Percentiles rank a stretch among this genome's conserved stretches.
phyloP scores from a whole-genome alignment of 2,329 filamentous ascomycete genomes.

The Diaporthe aspalathi region DNA sequence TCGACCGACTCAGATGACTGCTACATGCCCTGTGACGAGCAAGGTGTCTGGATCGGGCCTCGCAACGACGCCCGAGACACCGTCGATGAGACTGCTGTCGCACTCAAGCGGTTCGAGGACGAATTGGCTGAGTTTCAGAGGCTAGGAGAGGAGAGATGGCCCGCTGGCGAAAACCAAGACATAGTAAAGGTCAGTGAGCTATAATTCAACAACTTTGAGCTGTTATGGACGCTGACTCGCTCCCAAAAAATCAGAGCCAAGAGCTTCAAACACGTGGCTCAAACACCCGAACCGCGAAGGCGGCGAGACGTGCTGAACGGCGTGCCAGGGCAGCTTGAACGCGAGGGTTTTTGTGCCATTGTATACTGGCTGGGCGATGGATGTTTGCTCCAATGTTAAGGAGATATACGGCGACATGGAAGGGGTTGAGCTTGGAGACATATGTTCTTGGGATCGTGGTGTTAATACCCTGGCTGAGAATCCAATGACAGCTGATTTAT shows the following conservation, averaged over 20 bases:
- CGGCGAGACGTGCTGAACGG: constrained; percentile 3
- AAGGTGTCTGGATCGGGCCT: constrained; percentile 24
- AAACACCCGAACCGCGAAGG: background rate
- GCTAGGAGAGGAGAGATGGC: constrained; percentile 7
- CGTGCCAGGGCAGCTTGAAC: constrained; percentile 4
- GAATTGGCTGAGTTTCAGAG: constrained; percentile 18
- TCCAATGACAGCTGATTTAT: background rate
- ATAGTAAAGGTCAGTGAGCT: background rate
- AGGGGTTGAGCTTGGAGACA: background rate
- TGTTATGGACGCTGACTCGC: background rate
- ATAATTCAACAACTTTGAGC: too few species aligned
- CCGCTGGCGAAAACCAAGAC: background rate
- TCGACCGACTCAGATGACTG: constrained; percentile 9
- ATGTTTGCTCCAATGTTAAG: too few species aligned
- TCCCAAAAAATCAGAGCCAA: background rate
- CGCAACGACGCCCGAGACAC: background rate
- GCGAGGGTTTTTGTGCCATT: too few species aligned
- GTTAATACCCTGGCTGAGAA: constrained; percentile 1
- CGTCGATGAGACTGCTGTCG: background rate
- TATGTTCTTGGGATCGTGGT: background rate
- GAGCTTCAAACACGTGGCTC: background rate
- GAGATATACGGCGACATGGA: too few species aligned
- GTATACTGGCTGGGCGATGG: too few species aligned
- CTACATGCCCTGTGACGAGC: constrained; percentile 28
- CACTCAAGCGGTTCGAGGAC: constrained; percentile 23